Evolutionary conservation across 202 grass and related monocot species (phyloP).

Genomic region (Schoenoplectus tabernaemontani): DNA sequence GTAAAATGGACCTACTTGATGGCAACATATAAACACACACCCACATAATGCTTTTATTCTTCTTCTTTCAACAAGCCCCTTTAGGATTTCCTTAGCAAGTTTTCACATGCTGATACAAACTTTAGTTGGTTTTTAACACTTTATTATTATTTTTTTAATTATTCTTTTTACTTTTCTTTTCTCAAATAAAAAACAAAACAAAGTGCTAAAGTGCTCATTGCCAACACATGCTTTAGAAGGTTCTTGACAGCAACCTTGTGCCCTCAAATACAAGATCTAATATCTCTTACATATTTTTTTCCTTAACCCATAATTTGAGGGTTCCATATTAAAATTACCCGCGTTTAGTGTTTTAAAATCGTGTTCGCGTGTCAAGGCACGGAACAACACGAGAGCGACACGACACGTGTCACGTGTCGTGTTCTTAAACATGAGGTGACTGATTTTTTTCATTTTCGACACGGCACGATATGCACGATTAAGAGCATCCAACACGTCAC

Average conservation of each 20-base stretch:
- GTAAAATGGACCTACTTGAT: constrained; percentile 19
- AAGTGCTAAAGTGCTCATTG: neutral
- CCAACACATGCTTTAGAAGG: constrained; percentile 20
- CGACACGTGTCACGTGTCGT: too few species aligned
- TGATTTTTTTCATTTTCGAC: too few species aligned
- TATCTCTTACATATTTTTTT: neutral
- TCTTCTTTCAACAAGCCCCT: constrained; percentile 1
- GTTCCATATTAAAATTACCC: neutral
- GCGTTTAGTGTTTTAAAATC: too few species aligned
- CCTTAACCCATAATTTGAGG: neutral
- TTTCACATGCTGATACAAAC: constrained; percentile 18
- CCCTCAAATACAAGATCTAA: neutral
- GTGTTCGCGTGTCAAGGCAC: too few species aligned
- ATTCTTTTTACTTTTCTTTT: neutral
- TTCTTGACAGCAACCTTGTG: constrained; percentile 19
- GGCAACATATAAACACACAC: constrained; percentile 7
- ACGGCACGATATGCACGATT: too few species aligned
- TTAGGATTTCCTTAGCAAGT: constrained; percentile 9
- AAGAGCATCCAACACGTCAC: too few species aligned
- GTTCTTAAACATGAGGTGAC: too few species aligned
- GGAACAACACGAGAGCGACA: too few species aligned
- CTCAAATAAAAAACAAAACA: constrained; percentile 13
- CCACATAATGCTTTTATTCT: neutral
- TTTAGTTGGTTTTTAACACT: constrained; percentile 8
- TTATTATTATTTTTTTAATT: neutral